Percentiles rank a stretch among this genome's conserved stretches.
phyloP scores from a whole-genome alignment of 2,329 filamentous ascomycete genomes.

The Paracamarosporium sp. region DNA sequence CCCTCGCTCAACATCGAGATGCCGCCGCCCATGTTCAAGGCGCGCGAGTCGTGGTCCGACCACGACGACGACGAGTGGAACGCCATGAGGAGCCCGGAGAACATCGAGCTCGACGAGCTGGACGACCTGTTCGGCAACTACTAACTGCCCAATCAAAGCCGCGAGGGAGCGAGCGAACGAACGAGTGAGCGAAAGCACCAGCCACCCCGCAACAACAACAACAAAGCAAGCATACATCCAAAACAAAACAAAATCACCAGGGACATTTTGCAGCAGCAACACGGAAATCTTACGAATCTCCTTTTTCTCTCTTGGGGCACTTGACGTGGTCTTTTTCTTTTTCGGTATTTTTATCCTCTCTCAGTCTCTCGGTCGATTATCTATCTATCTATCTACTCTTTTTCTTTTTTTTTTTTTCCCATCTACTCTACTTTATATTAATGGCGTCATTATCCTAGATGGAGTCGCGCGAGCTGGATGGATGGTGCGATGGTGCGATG shows the following conservation, averaged over 20 bases:
- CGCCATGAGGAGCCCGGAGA: constrained; percentile 77
- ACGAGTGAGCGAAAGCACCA: too few species aligned
- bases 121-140: constrained; percentile 83
- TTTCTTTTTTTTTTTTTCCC: too few species aligned
- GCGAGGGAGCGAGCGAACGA: too few species aligned
- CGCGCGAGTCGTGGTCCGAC: constrained; percentile 40
- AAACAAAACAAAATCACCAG: too few species aligned
- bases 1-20: constrained; percentile 44
- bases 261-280: constrained; percentile 7
- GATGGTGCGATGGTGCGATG: too few species aligned
- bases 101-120: constrained; percentile 89
- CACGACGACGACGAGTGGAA: constrained; percentile 41
- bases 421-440: not conserved
- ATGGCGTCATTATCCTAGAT: constrained; percentile 4
- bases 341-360: constrained; percentile 32
- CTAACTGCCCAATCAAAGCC: too few species aligned
- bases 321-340: constrained; percentile 14
- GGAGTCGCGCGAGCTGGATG: not conserved
- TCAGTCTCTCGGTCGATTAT: constrained; percentile 12
- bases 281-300: constrained; percentile 38
- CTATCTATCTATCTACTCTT: too few species aligned
- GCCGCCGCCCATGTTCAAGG: constrained; percentile 38
- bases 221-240: too few species aligned
- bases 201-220: too few species aligned
- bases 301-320: constrained; percentile 26